Evolutionary conservation across 129 eudicot genomes (phyloP).

Genomic region (sunflower (Helianthus annuus)): DNA sequence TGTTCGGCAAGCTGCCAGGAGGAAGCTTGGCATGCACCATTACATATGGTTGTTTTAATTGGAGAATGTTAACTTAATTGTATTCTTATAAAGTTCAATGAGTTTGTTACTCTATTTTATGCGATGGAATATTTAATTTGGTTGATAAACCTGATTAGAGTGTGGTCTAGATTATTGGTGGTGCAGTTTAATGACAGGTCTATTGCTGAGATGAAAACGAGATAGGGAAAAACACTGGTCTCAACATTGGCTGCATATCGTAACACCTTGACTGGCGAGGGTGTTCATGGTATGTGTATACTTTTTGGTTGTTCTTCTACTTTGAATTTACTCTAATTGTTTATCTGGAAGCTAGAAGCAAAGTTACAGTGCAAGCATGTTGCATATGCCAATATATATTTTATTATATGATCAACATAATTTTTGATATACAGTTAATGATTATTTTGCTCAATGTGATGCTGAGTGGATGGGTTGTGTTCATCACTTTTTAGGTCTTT

Average conservation of each 20-base stretch:
- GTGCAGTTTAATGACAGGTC: slow-evolving; percentile 63
- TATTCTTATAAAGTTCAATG: too few species aligned
- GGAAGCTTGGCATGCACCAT: too few species aligned
- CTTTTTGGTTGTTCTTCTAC: background rate
- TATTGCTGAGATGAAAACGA: slow-evolving; percentile 96
- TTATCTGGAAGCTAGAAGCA: background rate
- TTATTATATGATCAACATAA: background rate
- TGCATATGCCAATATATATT: slow-evolving; percentile 1
- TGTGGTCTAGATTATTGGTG: too few species aligned
- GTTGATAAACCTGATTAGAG: too few species aligned
- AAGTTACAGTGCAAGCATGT: slow-evolving; percentile 12
- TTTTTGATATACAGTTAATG: slow-evolving; percentile 65
- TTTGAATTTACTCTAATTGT: background rate
- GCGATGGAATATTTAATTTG: too few species aligned
- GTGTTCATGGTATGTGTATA: slow-evolving; percentile 80
- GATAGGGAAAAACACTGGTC: slow-evolving; percentile 94
- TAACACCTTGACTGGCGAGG: slow-evolving; percentile 88
- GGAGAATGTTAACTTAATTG: too few species aligned
- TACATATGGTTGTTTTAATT: too few species aligned
- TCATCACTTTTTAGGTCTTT: slow-evolving; percentile 95
- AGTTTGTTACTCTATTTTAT: too few species aligned
- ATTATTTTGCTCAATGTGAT: slow-evolving; percentile 98
- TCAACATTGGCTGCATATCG: slow-evolving; percentile 99
- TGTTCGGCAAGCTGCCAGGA: too few species aligned
- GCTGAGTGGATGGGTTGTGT: slow-evolving; percentile 99